Percentiles rank a stretch among this genome's conserved stretches.
These are phyloP conservation scores for Amaranthus tricolor DNA, from an alignment of 179 eudicot species.

Conservation along the genomic window DNA sequence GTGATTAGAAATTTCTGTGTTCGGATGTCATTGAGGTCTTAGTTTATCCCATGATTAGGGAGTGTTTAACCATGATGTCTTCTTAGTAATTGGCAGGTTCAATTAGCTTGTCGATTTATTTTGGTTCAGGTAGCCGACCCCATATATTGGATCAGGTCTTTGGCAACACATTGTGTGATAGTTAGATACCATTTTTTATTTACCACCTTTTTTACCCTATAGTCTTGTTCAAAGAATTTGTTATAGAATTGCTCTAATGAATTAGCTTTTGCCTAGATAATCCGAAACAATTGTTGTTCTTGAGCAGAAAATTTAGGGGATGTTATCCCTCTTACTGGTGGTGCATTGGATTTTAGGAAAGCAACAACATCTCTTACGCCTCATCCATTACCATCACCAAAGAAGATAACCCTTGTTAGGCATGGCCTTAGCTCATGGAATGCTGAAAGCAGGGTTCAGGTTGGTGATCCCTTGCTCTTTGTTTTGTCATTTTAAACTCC, in stretches of 20 bases:
- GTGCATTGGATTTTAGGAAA: slow-evolving; percentile 58
- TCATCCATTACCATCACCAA: slow-evolving; percentile 42
- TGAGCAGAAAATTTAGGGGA: slow-evolving; percentile 30
- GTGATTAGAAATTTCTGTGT: too few species aligned
- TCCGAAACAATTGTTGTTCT: neutral
- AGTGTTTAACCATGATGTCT: too few species aligned
- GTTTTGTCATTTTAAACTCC: neutral
- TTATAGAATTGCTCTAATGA: neutral
- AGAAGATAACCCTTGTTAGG: slow-evolving; percentile 68
- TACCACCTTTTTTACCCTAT: neutral
- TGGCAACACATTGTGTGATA: too few species aligned
- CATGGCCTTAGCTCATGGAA: slow-evolving; percentile 87
- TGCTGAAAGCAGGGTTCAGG: slow-evolving; percentile 70
- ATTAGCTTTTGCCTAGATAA: neutral
- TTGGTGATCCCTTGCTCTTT: slow-evolving; percentile 16
- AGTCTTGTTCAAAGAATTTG: neutral
- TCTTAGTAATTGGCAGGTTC: too few species aligned
- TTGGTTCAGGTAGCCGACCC: too few species aligned
- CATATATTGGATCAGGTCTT: too few species aligned
- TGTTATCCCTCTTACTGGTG: slow-evolving; percentile 50
- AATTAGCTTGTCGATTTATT: too few species aligned
- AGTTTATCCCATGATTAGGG: too few species aligned
- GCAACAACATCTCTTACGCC: slow-evolving; percentile 61
- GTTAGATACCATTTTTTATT: neutral
- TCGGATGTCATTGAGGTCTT: too few species aligned